Percentiles rank a stretch among this genome's conserved stretches.
Evolutionary conservation across 768 basidiomycete species (phyloP).

Genomic region (Hericium erinaceus): DNA sequence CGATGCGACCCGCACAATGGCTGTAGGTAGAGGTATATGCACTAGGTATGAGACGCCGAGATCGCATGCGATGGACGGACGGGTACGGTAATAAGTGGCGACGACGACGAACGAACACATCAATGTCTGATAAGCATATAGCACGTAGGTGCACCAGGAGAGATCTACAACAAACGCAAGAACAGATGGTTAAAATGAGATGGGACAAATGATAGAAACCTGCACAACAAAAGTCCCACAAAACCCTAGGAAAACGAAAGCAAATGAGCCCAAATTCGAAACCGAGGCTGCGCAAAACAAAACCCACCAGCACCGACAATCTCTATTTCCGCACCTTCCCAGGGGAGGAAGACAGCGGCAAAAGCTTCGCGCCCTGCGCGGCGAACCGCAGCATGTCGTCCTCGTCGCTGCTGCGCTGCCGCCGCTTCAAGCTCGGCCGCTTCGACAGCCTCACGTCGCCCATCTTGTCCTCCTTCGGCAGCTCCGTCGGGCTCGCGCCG

Average conservation of each 20-base stretch:
- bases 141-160: background rate
- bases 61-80: no score
- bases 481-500: constrained; percentile 62
- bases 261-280: background rate
- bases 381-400: background rate
- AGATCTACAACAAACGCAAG: background rate
- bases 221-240: no score
- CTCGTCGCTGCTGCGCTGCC: constrained; percentile 20
- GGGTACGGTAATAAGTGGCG: background rate
- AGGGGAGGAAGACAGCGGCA: no score
- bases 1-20: no score
- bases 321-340: no score
- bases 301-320: background rate
- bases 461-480: constrained; percentile 48
- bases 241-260: background rate
- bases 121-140: background rate
- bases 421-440: constrained; percentile 57
- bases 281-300: background rate
- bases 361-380: background rate
- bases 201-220: no score
- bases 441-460: constrained; percentile 52
- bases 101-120: background rate
- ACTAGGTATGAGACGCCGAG: no score
- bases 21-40: no score
- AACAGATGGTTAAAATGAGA: no score